Percentiles rank a stretch among this genome's conserved stretches.
Conservation (phyloP, 192 early-diverging fungal species). For the Chytriomyces hyalinus region DNA sequence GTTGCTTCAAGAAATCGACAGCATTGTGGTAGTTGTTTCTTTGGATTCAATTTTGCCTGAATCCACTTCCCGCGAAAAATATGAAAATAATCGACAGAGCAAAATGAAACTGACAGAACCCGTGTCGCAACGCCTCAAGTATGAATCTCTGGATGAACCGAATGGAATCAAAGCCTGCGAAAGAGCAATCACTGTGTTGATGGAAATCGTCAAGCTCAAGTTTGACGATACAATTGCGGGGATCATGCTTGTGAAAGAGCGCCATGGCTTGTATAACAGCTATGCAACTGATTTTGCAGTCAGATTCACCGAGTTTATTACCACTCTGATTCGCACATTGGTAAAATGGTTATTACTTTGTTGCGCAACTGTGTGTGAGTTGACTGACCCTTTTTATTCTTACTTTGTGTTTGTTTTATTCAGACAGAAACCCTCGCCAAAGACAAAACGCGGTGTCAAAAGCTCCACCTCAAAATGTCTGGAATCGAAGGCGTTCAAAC, state of each 20-base stretch:
- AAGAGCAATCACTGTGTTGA: conserved; percentile 30
- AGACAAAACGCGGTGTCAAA: conserved; percentile 20
- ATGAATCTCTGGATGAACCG: conserved; percentile 53
- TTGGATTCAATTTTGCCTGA: background rate
- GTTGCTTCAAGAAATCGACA: conserved; percentile 84
- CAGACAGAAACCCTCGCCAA: conserved; percentile 12
- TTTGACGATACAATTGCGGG: conserved; percentile 33
- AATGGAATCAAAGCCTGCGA: conserved; percentile 56
- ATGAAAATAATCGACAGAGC: background rate
- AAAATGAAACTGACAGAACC: conserved; percentile 22
- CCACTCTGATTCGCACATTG: conserved; percentile 1
- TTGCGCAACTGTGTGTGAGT: background rate
- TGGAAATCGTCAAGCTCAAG: conserved; percentile 19
- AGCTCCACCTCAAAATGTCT: conserved; percentile 23
- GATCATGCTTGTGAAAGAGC: conserved; percentile 51
- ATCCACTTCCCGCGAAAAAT: background rate
- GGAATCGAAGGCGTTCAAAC: conserved; percentile 55
- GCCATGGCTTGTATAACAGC: conserved; percentile 45
- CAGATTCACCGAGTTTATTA: conserved; percentile 50
- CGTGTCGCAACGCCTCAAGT: conserved; percentile 19
- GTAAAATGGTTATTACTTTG: conserved; percentile 6
- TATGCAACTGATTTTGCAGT: conserved; percentile 52
- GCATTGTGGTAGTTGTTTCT: conserved; percentile 62
- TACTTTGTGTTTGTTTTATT: background rate
- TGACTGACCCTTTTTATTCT: background rate